Conservation (phyloP, 1,284 basidiomycete species). For the Fomitopsis schrenkii region DNA sequence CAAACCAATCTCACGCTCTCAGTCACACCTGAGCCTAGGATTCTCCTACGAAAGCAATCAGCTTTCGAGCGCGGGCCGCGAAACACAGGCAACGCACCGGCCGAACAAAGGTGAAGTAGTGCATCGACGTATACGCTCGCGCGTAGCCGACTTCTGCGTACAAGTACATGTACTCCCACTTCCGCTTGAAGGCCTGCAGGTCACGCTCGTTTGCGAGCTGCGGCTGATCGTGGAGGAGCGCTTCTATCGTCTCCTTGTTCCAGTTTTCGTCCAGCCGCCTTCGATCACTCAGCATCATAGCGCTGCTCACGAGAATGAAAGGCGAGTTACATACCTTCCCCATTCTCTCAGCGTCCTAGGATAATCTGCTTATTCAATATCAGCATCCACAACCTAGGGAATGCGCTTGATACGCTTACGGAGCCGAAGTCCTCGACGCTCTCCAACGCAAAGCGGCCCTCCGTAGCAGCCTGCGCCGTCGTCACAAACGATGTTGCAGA, state of each 20-base stretch:
- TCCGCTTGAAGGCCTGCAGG: constrained; percentile 11
- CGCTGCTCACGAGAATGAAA: neutral
- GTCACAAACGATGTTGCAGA: constrained; percentile 32
- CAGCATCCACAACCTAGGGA: neutral
- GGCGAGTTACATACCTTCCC: constrained; percentile 17
- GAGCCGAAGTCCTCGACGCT: constrained; percentile 39
- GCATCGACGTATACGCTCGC: constrained; percentile 11
- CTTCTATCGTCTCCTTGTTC: constrained; percentile 4
- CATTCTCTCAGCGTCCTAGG: constrained; percentile 48
- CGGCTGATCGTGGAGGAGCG: constrained; percentile 8
- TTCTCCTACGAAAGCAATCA: too few relatives aligned
- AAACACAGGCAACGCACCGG: constrained; percentile 3
- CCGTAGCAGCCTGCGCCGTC: constrained; percentile 21
- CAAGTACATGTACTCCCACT: constrained; percentile 17
- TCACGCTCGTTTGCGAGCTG: constrained; percentile 4
- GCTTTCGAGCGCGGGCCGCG: too few relatives aligned
- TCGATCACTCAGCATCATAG: neutral
- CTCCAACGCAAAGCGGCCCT: constrained; percentile 36
- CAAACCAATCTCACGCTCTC: too few relatives aligned
- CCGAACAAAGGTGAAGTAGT: constrained; percentile 12
- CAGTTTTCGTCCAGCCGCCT: constrained; percentile 10
- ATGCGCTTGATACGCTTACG: constrained; percentile 14
- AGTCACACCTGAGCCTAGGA: too few relatives aligned
- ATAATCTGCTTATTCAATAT: constrained; percentile 30
- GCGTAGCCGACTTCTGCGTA: constrained; percentile 17